Percentiles rank a stretch among this genome's conserved stretches.
Conservation (phyloP, 257 asterid genomes). For the Lantana camara region DNA sequence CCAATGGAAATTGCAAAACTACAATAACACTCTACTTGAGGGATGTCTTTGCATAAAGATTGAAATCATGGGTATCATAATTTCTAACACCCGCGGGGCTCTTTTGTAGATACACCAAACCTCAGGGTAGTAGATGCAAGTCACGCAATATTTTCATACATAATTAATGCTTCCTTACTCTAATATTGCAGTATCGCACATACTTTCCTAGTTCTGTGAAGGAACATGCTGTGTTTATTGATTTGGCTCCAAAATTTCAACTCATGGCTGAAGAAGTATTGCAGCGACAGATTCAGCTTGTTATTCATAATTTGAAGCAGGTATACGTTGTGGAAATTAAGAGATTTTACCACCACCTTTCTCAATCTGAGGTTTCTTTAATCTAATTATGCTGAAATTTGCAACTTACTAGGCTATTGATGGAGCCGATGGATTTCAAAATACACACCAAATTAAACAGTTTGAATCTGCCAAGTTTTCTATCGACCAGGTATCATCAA, state of each 20-base stretch:
- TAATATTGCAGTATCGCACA: slow-evolving; percentile 80
- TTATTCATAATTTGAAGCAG: slow-evolving; percentile 73
- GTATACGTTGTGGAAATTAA: slow-evolving; percentile 35
- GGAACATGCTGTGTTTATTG: slow-evolving; percentile 80
- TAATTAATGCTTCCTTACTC: slow-evolving; percentile 21
- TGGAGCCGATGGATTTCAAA: slow-evolving; percentile 92
- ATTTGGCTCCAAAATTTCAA: slow-evolving; percentile 92
- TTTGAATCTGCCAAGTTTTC: slow-evolving; percentile 91
- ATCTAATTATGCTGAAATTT: slow-evolving; percentile 30
- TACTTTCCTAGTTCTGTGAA: slow-evolving; percentile 75
- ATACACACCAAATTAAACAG: slow-evolving; percentile 79
- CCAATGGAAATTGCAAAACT: too few relatives aligned
- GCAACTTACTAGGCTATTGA: slow-evolving; percentile 70
- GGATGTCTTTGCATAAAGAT: too few relatives aligned
- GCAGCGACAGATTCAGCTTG: slow-evolving; percentile 77
- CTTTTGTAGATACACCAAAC: too few relatives aligned
- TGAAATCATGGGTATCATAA: too few relatives aligned
- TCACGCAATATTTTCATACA: too few relatives aligned
- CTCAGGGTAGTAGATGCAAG: too few relatives aligned
- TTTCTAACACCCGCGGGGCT: too few relatives aligned
- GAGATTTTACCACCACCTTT: slow-evolving; percentile 12
- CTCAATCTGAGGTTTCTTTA: background rate
- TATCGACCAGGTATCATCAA: slow-evolving; percentile 72
- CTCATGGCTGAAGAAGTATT: slow-evolving; percentile 81
- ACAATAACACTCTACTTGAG: too few relatives aligned